phyloP scores from a whole-genome alignment of 345 rosid genomes.

The Carallia pectinifolia region DNA sequence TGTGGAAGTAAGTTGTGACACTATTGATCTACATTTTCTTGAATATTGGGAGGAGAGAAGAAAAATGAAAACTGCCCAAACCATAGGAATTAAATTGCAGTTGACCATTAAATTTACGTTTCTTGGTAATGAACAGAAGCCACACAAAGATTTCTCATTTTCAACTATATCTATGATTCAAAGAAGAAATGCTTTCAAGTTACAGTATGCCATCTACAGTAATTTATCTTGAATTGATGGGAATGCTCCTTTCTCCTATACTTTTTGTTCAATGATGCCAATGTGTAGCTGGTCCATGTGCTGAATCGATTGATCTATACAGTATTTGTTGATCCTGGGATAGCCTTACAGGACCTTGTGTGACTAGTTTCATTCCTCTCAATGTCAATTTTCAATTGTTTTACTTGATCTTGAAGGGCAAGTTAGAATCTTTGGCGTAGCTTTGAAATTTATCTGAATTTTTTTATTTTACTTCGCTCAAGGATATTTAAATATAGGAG shows the following conservation, averaged over 20 bases:
- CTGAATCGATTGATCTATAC: too few species aligned
- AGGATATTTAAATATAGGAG: too few species aligned
- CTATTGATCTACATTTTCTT: slow-evolving; percentile 24
- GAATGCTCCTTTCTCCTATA: neutral
- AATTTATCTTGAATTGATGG: neutral
- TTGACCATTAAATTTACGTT: neutral
- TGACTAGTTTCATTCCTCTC: too few species aligned
- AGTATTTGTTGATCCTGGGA: neutral
- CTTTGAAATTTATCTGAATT: slow-evolving; percentile 1
- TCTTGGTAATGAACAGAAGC: neutral
- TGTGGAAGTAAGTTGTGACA: too few species aligned
- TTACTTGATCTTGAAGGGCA: too few species aligned
- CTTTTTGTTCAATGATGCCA: too few species aligned
- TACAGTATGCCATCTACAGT: neutral
- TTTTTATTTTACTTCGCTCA: too few species aligned
- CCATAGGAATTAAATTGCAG: neutral
- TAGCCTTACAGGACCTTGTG: neutral
- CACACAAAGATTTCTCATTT: neutral
- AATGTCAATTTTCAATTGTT: neutral
- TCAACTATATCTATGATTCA: neutral
- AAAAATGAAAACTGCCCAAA: neutral
- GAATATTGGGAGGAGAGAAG: neutral
- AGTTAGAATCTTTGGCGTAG: neutral
- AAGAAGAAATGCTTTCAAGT: neutral
- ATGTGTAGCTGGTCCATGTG: too few species aligned